These are phyloP conservation scores for Vanrija sp. DNA, from an alignment of 1,284 basidiomycete species.

Conservation along the genomic window DNA sequence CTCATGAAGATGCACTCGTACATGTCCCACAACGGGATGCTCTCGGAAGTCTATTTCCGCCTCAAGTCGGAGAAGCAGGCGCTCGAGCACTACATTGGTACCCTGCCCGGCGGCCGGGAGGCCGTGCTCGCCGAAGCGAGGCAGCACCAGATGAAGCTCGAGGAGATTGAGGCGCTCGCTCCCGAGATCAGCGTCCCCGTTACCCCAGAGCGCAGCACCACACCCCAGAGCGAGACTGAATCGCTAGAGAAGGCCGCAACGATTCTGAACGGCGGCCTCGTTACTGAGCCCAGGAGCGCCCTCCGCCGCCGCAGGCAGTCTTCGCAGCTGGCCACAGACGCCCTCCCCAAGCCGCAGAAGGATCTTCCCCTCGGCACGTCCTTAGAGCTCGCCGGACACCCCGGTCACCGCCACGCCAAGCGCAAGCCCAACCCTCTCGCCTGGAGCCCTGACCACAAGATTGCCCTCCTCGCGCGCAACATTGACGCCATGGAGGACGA, in stretches of 20 bases:
- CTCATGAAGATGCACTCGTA: slow-evolving; percentile 77
- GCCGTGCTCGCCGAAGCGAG: slow-evolving; percentile 36
- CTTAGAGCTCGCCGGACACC: slow-evolving; percentile 39
- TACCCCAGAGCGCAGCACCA: slow-evolving; percentile 21
- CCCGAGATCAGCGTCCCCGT: slow-evolving; percentile 29
- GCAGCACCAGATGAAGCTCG: slow-evolving; percentile 24
- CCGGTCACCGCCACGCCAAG: slow-evolving; percentile 44
- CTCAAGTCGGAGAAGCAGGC: slow-evolving; percentile 35
- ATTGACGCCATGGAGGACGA: slow-evolving; percentile 74
- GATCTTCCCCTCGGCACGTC: slow-evolving; percentile 45
- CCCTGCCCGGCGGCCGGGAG: slow-evolving; percentile 37
- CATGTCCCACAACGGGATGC: slow-evolving; percentile 80
- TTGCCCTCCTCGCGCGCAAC: slow-evolving; percentile 69
- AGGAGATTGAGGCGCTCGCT: slow-evolving; percentile 33
- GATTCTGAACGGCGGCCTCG: slow-evolving; percentile 20
- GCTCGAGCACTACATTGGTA: slow-evolving; percentile 32
- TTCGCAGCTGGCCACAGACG: slow-evolving; percentile 25
- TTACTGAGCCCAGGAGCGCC: slow-evolving; percentile 36
- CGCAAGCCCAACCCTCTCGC: slow-evolving; percentile 56
- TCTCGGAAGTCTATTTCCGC: slow-evolving; percentile 56
- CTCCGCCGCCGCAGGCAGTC: slow-evolving; percentile 3
- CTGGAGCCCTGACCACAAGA: slow-evolving; percentile 65
- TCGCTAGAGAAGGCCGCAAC: slow-evolving; percentile 42
- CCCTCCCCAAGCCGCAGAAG: slow-evolving; percentile 30
- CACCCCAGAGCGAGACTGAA: slow-evolving; percentile 28